Percentiles rank a stretch among this genome's conserved stretches.
Conservation (phyloP, 1,284 basidiomycete genomes). For the Sparassis latifolia region DNA sequence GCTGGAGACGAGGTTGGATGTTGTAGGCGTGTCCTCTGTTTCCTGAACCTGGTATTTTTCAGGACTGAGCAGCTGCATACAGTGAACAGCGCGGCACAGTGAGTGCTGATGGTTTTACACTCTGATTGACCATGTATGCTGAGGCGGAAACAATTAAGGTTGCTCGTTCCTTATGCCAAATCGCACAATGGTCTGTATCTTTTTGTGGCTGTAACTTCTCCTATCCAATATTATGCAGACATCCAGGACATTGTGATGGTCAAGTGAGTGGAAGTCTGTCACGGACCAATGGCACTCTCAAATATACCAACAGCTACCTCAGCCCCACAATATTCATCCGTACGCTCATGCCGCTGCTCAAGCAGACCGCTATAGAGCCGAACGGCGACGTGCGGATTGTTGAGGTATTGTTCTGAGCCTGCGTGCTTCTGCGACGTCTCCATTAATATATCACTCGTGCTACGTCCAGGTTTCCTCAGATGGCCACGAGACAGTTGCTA, state of each 20-base stretch:
- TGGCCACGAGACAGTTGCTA: slow-evolving; percentile 13
- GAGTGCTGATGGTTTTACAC: slow-evolving; percentile 9
- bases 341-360: slow-evolving; percentile 40
- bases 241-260: slow-evolving; percentile 33
- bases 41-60: background rate
- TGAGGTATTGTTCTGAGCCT: slow-evolving; percentile 28
- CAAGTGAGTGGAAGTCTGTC: slow-evolving; percentile 29
- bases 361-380: slow-evolving; percentile 34
- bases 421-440: slow-evolving; percentile 3
- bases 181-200: slow-evolving; percentile 28
- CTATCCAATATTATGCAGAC: slow-evolving; percentile 15
- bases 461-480: slow-evolving; percentile 12
- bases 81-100: slow-evolving; percentile 52
- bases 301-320: background rate
- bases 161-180: slow-evolving; percentile 20
- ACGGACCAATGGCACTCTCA: background rate
- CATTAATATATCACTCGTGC: background rate
- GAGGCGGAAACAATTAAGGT: slow-evolving; percentile 7
- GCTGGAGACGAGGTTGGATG: slow-evolving; percentile 42
- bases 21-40: slow-evolving; percentile 31
- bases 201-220: background rate
- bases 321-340: slow-evolving; percentile 34
- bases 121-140: background rate
- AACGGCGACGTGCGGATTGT: slow-evolving; percentile 46
- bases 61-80: background rate